Evolutionary conservation across 768 basidiomycete species (phyloP), one percentile per base, ranked within the genome.

Genomic region (Saitozyma podzolica): DNA sequence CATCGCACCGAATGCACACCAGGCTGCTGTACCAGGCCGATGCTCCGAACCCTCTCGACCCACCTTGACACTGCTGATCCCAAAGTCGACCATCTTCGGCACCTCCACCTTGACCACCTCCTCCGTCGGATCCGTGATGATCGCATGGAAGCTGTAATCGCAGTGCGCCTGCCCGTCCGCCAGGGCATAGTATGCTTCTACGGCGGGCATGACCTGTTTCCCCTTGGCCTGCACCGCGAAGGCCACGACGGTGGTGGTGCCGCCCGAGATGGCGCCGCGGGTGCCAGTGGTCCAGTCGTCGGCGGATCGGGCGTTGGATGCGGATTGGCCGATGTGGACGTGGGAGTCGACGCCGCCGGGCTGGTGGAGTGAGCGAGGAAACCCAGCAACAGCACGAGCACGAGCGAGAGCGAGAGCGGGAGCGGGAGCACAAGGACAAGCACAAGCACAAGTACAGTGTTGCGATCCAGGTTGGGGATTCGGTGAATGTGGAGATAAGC

Each of bases 301-400:
- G 0, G 76, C 78, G 16, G 61, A 60, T 29, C 62, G 56, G 2
- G 74, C 72, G n/a, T 71, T 74, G 1, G 69, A 65, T 0, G 70
- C 73, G 10, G 60, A 69, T 52, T 81, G 80, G 6, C 72, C 74
- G 53, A 81, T 68, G 59, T 81, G 80, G 14, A 81, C 80, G 54
- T 81, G 80, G 13, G 75, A 72, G 65, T 81, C 80, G 50, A 81
- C 67, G 2, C 80, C 75, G 3, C 80, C 80, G 14, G 80, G 80
- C 72, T 73, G 57, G 9, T 3, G 7, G 51, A 29, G 29, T 29
- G 29, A 29, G 29, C 29, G 29, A 29, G 29, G 29, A 29, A 5
- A n/a, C n/a, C n/a, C n/a, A n/a, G n/a, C n/a, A 29, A 29, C 29
- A 29, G 5, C 29, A 29, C 29, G 29, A 29, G 29, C 29, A 29